Conservation (phyloP, 495 filamentous ascomycete species). For the Neurospora sp. region DNA sequence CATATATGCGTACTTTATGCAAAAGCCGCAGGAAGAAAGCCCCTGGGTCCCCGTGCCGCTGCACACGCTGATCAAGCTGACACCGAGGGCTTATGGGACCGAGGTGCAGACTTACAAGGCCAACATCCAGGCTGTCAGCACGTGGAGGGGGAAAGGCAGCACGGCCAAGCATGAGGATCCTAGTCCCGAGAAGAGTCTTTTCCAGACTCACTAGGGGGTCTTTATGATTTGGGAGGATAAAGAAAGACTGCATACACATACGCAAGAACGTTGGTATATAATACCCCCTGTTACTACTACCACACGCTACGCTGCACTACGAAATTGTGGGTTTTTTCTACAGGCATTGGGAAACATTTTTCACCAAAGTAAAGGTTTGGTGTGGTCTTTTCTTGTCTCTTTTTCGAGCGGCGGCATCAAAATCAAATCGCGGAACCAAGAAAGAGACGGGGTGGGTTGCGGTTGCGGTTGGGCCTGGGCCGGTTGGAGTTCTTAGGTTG, state of each 20-base stretch:
- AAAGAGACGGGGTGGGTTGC: neutral
- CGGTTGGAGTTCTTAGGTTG: neutral
- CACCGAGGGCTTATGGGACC: conserved; percentile 87
- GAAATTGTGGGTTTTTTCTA: neutral
- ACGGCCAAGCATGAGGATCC: conserved; percentile 62
- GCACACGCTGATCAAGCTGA: conserved; percentile 92
- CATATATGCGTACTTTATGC: conserved; percentile 98
- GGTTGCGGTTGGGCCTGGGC: neutral
- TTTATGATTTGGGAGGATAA: neutral
- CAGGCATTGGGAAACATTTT: neutral
- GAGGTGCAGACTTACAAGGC: conserved; percentile 77
- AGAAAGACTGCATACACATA: neutral
- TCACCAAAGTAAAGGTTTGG: neutral
- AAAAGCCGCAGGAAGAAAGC: conserved; percentile 78
- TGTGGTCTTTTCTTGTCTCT: neutral
- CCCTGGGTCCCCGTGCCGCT: conserved; percentile 94
- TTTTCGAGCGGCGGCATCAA: neutral
- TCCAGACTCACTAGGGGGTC: neutral
- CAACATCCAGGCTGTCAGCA: conserved; percentile 88
- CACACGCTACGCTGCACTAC: neutral
- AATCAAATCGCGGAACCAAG: neutral
- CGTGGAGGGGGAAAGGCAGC: conserved; percentile 85
- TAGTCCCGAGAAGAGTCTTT: conserved; percentile 18
- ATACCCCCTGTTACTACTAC: neutral
- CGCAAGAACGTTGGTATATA: neutral